phyloP scores from a whole-genome alignment of 352 stramenopile species.

The Pythium folliculosum region DNA sequence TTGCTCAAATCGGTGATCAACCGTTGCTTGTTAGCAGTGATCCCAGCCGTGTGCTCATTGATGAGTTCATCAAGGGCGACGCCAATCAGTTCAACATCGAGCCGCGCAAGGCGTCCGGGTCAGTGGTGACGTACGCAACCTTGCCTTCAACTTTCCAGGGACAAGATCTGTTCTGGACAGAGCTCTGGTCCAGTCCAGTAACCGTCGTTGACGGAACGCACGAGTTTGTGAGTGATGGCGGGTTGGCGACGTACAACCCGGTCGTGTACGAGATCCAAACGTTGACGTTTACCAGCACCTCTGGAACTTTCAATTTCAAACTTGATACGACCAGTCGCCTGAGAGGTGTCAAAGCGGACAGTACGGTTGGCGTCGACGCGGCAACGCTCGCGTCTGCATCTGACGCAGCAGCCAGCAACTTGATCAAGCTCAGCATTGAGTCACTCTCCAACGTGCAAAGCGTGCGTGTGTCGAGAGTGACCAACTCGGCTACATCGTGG shows the following conservation, averaged over 20 bases:
- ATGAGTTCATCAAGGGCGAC: slow-evolving; percentile 93
- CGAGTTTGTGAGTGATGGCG: slow-evolving; percentile 90
- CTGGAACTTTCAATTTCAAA: slow-evolving; percentile 67
- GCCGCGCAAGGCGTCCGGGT: slow-evolving; percentile 91
- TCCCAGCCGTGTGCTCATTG: slow-evolving; percentile 48
- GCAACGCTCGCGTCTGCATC: slow-evolving; percentile 34
- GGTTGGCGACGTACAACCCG: slow-evolving; percentile 90
- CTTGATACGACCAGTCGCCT: slow-evolving; percentile 72
- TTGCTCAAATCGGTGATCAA: slow-evolving; percentile 76
- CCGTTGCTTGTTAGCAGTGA: slow-evolving; percentile 61
- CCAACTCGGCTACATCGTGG: slow-evolving; percentile 41
- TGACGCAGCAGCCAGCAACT: slow-evolving; percentile 58
- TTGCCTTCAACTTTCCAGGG: slow-evolving; percentile 83
- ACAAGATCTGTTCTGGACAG: slow-evolving; percentile 95
- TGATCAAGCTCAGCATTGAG: slow-evolving; percentile 85
- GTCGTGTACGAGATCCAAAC: slow-evolving; percentile 91
- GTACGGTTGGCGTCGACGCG: slow-evolving; percentile 47
- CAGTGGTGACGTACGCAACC: slow-evolving; percentile 88
- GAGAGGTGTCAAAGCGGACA: slow-evolving; percentile 46
- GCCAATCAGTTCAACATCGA: slow-evolving; percentile 96
- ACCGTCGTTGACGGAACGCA: slow-evolving; percentile 88
- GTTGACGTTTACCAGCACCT: slow-evolving; percentile 65
- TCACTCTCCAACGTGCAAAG: slow-evolving; percentile 79
- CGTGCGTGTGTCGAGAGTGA: slow-evolving; percentile 74
- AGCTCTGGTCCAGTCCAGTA: slow-evolving; percentile 89